Evolutionary conservation across 2,329 filamentous ascomycete genomes (phyloP).

Genomic region (Amylocarpus encephaloides): DNA sequence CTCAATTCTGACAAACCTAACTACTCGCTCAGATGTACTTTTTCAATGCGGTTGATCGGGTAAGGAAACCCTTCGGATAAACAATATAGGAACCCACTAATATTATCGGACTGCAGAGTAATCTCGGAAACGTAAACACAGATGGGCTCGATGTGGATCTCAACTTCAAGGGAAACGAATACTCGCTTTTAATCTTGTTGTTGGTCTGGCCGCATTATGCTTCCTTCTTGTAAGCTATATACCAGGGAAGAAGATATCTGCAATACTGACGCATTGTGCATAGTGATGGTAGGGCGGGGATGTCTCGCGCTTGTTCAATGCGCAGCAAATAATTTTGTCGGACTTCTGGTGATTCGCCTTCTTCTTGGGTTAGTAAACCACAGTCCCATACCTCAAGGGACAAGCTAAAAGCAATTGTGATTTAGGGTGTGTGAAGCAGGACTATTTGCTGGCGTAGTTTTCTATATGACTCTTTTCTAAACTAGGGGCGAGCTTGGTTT

Average conservation of each 20-base stretch:
- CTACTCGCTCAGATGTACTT: no score
- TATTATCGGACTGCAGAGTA: background rate
- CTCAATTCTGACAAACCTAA: no score
- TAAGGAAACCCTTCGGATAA: no score
- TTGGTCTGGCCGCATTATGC: no score
- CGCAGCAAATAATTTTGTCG: slow-evolving; percentile 31
- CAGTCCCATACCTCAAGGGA: background rate
- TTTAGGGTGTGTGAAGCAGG: slow-evolving; percentile 41
- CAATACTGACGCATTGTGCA: no score
- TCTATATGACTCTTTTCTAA: slow-evolving; percentile 47
- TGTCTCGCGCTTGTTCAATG: slow-evolving; percentile 36
- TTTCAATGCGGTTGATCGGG: no score
- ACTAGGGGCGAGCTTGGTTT: slow-evolving; percentile 28
- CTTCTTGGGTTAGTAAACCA: slow-evolving; percentile 30
- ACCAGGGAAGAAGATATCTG: no score
- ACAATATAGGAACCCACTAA: no score
- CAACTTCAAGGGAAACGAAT: no score
- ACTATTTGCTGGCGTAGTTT: slow-evolving; percentile 48
- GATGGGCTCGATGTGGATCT: background rate
- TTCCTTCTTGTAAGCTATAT: no score
- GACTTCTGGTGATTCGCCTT: slow-evolving; percentile 32
- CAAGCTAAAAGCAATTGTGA: background rate
- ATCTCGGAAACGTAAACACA: background rate
- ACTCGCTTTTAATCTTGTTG: no score
- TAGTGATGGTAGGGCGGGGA: no score